Evolutionary conservation across 257 asterid species (phyloP).

Genomic region (Solanum paucissectum): DNA sequence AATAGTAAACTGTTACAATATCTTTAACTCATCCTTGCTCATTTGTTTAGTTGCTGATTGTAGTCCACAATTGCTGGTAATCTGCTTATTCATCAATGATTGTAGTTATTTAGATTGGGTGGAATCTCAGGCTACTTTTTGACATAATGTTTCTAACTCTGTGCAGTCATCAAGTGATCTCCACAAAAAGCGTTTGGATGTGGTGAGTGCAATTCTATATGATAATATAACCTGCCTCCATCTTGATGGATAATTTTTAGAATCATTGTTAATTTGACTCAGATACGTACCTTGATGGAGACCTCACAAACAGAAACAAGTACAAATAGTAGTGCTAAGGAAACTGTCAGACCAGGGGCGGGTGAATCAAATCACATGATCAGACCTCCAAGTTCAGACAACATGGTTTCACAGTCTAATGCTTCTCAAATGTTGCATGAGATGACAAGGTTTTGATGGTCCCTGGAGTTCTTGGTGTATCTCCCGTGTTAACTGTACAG

Average conservation of each 20-base stretch:
- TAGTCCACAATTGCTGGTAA: neutral
- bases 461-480: neutral
- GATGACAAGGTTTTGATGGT: constrained; percentile 46
- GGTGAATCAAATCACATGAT: constrained; percentile 39
- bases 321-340: constrained; percentile 29
- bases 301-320: constrained; percentile 41
- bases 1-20: neutral
- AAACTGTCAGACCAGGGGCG: constrained; percentile 40
- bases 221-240: neutral
- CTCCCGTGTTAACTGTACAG: neutral
- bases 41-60: neutral
- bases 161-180: constrained; percentile 61
- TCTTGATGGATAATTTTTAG: neutral
- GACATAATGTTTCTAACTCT: constrained; percentile 15
- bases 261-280: constrained; percentile 10
- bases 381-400: constrained; percentile 74
- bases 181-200: constrained; percentile 83
- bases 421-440: constrained; percentile 68
- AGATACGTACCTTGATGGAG: constrained; percentile 58
- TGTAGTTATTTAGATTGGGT: neutral
- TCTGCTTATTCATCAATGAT: neutral
- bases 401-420: constrained; percentile 52
- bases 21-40: neutral
- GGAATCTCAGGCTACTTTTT: neutral
- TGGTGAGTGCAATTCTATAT: constrained; percentile 33